Evolutionary conservation across 1,139 yeast genomes (phyloP).

Genomic region (Meyerozyma elateridarum): DNA sequence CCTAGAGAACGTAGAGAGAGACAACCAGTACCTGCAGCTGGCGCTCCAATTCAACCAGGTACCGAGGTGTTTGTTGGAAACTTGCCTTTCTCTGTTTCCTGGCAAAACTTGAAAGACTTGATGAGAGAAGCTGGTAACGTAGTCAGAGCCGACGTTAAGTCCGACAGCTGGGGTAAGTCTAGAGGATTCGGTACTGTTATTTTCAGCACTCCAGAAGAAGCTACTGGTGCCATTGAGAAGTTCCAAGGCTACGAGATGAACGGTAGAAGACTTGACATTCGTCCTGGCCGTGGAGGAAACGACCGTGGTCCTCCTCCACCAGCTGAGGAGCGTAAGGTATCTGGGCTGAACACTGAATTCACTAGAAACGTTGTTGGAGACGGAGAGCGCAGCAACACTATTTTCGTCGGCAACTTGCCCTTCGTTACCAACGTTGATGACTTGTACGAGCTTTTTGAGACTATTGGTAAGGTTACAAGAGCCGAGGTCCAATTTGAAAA

Average conservation of each 20-base stretch:
- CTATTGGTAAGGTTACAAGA: constrained; percentile 68
- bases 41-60: constrained; percentile 31
- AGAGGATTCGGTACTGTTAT: constrained; percentile 83
- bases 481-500: constrained; percentile 74
- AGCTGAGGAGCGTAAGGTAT: constrained; percentile 11
- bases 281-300: constrained; percentile 59
- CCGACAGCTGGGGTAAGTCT: constrained; percentile 69
- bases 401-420: constrained; percentile 78
- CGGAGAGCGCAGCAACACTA: constrained; percentile 61
- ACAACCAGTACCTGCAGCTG: constrained; percentile 15
- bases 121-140: constrained; percentile 76
- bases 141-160: constrained; percentile 73
- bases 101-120: constrained; percentile 84
- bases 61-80: constrained; percentile 79
- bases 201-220: constrained; percentile 55
- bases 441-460: constrained; percentile 78
- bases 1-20: constrained; percentile 14
- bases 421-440: constrained; percentile 85
- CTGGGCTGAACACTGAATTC: constrained; percentile 46
- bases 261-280: constrained; percentile 66
- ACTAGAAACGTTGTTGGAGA: constrained; percentile 59
- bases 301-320: constrained; percentile 12
- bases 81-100: constrained; percentile 71
- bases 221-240: constrained; percentile 54
- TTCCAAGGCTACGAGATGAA: constrained; percentile 65